A percentile compares a stretch with the other conserved stretches of the same genome.
phyloP scores from a whole-genome alignment of 2,329 filamentous ascomycete species.

The Fusarium caatingaense region DNA sequence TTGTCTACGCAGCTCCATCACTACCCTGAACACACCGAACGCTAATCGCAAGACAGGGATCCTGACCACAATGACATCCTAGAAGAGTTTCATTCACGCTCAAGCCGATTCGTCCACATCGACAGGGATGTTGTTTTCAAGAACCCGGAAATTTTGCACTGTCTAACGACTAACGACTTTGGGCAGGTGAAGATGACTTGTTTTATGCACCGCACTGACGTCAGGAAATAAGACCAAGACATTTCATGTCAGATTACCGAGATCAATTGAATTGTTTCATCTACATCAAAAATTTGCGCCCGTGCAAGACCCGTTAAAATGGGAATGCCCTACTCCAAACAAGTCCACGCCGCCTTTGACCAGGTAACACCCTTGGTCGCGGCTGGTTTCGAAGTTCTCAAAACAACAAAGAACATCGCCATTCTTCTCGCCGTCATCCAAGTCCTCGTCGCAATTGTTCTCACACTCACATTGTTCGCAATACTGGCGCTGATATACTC shows the following conservation, averaged over 20 bases:
- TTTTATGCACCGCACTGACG: neutral
- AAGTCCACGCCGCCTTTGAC: conserved; percentile 17
- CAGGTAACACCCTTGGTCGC: conserved; percentile 17
- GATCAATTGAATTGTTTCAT: neutral
- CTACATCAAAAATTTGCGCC: neutral
- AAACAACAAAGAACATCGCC: conserved; percentile 21
- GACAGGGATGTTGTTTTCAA: neutral
- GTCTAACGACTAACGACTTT: no score
- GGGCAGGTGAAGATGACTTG: neutral
- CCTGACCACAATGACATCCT: neutral
- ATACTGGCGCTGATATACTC: conserved; percentile 21
- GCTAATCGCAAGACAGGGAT: neutral
- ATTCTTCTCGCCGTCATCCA: conserved; percentile 15
- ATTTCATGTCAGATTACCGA: neutral
- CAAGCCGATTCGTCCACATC: neutral
- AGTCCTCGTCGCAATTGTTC: neutral
- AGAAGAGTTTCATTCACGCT: neutral
- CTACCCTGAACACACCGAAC: neutral
- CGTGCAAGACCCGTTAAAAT: neutral
- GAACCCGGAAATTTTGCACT: neutral
- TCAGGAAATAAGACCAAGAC: neutral
- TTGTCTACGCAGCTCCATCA: neutral
- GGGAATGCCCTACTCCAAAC: conserved; percentile 23
- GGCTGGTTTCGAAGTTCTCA: conserved; percentile 17
- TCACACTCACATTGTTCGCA: conserved; percentile 1